Base-by-base conservation (phyloP, 805 yeast species). In the Deakozyma indianensis region DNA sequence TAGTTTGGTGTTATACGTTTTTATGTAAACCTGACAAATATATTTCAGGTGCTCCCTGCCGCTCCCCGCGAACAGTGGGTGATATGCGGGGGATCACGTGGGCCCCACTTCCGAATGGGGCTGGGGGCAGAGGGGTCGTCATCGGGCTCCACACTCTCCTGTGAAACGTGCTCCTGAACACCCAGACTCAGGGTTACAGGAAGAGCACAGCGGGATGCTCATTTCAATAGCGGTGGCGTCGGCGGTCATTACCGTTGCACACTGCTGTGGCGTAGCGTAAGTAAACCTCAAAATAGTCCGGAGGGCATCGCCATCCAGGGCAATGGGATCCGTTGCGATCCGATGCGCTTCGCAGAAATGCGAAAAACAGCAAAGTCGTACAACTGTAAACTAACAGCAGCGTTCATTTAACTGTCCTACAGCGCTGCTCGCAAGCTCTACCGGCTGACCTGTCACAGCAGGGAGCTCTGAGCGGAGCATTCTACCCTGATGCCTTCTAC, bases 401-500 rank as follows among this genome's bases (percentile, higher is more conserved):
- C 11, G 57, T 56, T 3, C 59, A 55, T 43, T 45, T 48, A n/a
- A 46, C 53, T 7, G 35, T 56, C 9, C 47, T 54, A 1, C 50
- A 55, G 16, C 43, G 58, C n/a, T 35, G 54, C 9, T 20, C 41
- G 15, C 48, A 50, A 1, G 32, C 44, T 16, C 51, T 73, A 0
- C 72, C 76, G 0, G 45, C 50, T 2, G 64, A 64, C 3, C 47
- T 69, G 1, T 53, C 57, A 23, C 51, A 50, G 2, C 57, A 54
- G 23, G 41, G 53, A 2, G 51, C 70, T n/a, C 59, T 73, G 15
- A 71, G 81, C 0, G 87, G 86, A 0, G 69, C 82, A 0, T 80
- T 80, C 55, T 76, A 74, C 53, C 87, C 87, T 0, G 87, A 80
- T 56, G 75, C 81, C 0, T 74, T 78, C 53, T 80, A 80, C 57